Evolutionary conservation across 768 basidiomycete species (phyloP).

Genomic region (Obba rivulosa): DNA sequence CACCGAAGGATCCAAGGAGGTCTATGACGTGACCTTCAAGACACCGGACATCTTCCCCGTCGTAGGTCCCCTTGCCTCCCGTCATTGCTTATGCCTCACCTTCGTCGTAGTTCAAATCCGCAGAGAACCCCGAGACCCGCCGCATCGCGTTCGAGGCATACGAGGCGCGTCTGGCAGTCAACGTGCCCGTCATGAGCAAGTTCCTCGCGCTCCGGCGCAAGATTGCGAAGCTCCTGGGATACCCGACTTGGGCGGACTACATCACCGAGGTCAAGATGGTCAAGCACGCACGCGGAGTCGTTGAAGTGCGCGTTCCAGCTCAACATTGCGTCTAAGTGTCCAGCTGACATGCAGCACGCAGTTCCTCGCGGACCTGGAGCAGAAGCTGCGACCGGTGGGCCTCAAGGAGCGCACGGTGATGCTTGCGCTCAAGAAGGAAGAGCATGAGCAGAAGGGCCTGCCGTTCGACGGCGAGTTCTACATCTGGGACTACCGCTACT

Average conservation of each 20-base stretch:
- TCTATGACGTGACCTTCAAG: conserved; percentile 75
- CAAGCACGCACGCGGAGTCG: conserved; percentile 58
- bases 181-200: conserved; percentile 64
- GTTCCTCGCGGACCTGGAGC: conserved; percentile 77
- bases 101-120: conserved; percentile 68
- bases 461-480: conserved; percentile 72
- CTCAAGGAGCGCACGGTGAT: conserved; percentile 61
- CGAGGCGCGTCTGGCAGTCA: conserved; percentile 64
- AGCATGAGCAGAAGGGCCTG: conserved; percentile 52
- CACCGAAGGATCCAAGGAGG: conserved; percentile 48
- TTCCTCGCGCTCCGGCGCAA: conserved; percentile 66
- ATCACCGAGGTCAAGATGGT: conserved; percentile 84
- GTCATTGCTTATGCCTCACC: not conserved
- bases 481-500: conserved; percentile 83
- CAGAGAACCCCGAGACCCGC: conserved; percentile 65
- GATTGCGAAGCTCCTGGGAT: conserved; percentile 63
- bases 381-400: conserved; percentile 69
- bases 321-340: not conserved
- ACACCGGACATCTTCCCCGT: conserved; percentile 79
- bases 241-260: conserved; percentile 81
- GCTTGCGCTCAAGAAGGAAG: conserved; percentile 69
- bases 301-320: conserved; percentile 35
- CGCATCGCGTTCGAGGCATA: conserved; percentile 58
- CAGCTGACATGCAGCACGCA: conserved; percentile 18
- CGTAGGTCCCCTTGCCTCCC: conserved; percentile 32